A percentile compares a stretch with the other conserved stretches of the same genome.
phyloP scores from a whole-genome alignment of 2,329 filamentous ascomycete species.

The Fusarium udum region DNA sequence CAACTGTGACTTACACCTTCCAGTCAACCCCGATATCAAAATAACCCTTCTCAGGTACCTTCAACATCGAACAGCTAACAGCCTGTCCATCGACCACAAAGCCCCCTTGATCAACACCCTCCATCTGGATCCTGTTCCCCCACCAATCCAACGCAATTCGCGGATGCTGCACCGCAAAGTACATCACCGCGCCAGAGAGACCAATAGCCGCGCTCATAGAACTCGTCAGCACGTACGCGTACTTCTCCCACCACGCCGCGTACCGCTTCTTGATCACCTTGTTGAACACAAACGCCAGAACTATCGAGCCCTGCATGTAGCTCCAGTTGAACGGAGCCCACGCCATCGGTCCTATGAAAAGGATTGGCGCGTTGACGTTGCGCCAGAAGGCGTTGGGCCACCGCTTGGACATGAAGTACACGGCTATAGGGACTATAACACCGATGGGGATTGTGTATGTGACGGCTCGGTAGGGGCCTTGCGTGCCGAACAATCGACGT shows the following conservation, averaged over 20 bases:
- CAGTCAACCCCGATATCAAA: conserved; percentile 33
- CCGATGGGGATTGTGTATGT: conserved; percentile 36
- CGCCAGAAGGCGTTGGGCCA: conserved; percentile 37
- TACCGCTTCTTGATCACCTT: conserved; percentile 38
- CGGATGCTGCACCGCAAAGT: conserved; percentile 38
- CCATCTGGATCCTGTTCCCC: conserved; percentile 28
- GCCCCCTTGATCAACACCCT: conserved; percentile 40
- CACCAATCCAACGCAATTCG: conserved; percentile 38
- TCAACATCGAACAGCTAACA: conserved; percentile 34
- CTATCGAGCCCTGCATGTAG: conserved; percentile 39
- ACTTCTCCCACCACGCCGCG: conserved; percentile 42
- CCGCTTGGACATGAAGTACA: conserved; percentile 28
- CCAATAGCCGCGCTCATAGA: conserved; percentile 43
- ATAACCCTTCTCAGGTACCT: conserved; percentile 28
- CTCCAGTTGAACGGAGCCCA: conserved; percentile 44
- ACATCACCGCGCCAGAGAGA: conserved; percentile 41
- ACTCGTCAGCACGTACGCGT: conserved; percentile 43
- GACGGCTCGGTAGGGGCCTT: conserved; percentile 30
- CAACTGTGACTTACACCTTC: conserved; percentile 15
- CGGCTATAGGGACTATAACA: conserved; percentile 25
- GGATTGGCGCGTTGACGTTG: conserved; percentile 38
- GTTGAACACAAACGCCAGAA: conserved; percentile 43
- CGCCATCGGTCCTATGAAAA: conserved; percentile 37
- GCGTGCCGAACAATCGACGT: conserved; percentile 63
- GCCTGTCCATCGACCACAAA: conserved; percentile 7